Base-by-base conservation (phyloP, 345 rosid species). In the Eucalyptus tenuipes region DNA sequence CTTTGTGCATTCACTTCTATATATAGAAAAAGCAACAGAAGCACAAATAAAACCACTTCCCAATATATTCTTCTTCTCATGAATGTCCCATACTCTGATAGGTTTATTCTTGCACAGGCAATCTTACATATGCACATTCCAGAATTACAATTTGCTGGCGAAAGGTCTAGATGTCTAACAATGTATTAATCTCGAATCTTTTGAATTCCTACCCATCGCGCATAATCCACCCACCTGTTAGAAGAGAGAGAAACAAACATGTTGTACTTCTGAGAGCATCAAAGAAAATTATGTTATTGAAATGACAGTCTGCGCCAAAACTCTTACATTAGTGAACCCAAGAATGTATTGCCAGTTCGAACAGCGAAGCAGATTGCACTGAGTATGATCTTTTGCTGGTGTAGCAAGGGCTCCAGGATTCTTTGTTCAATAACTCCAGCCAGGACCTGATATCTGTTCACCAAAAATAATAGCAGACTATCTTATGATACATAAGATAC, bases 351-450 rank as follows among this genome's bases (percentile, higher is more conserved):
- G 94, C 99, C 99, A 4, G 99, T 98, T 92, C 99, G 94, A 88
- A 96, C 96, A n/a, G 97, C 99, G 25, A 98, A 98, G 93, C 99
- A 95, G 64, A 94, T 27, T 5, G 99, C 97, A 89, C 98, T 92
- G 61, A 97, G 95, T 88, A 94, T 91, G 85, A 96, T 93, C 94
- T 97, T 98, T 93, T 95, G 97, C 91, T 95, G 94, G 92, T 96
- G 99, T 57, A 98, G 94, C 91, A 96, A 48, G 8, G 99, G 99
- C 92, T 98, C 99, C 93, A 98, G 87, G 44, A 98, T 92, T 91
- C 99, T 95, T 86, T 98, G 99, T 90, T 98, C 99, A n/a, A 98
- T 90, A 89, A 98, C 98, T 89, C 99, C 99, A 47, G 99, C 99
- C 91, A 98, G 90, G 66, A 98, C 89, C 94, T 98, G 99, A 92